Percentiles rank a stretch among this genome's conserved stretches.
These are phyloP conservation scores for Capsella rubella DNA, from an alignment of 441 rosid genomes.

Conservation along the genomic window DNA sequence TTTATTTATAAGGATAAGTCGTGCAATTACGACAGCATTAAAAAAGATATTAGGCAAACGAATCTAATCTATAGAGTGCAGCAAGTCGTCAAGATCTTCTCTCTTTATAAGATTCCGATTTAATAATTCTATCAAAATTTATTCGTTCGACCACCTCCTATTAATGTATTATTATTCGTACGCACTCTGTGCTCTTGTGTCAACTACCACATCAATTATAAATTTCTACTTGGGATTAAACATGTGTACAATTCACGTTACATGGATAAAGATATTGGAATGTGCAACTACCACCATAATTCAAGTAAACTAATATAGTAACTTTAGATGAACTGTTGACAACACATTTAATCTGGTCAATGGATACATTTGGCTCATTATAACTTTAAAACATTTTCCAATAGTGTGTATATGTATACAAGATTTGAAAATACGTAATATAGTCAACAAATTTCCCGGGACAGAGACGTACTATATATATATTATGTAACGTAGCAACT, in stretches of 20 bases:
- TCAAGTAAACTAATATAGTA: too few relatives aligned
- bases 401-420: not conserved
- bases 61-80: slow-evolving; percentile 26
- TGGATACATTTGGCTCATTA: not conserved
- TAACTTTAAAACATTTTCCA: not conserved
- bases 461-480: slow-evolving; percentile 12
- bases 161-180: slow-evolving; percentile 31
- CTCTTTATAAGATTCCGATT: slow-evolving; percentile 27
- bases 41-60: slow-evolving; percentile 25
- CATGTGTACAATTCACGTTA: slow-evolving; percentile 31
- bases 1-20: too few relatives aligned
- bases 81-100: slow-evolving; percentile 17
- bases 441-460: slow-evolving; percentile 29
- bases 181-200: slow-evolving; percentile 33
- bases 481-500: slow-evolving; percentile 32
- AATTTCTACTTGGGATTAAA: slow-evolving; percentile 17
- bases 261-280: not conserved
- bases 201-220: slow-evolving; percentile 13
- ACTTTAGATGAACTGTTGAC: not conserved
- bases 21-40: not conserved
- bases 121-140: slow-evolving; percentile 3
- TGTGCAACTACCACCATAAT: slow-evolving; percentile 5
- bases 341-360: not conserved
- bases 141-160: slow-evolving; percentile 40
- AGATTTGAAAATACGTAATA: not conserved